Conservation (phyloP, 768 basidiomycete species). For the Kwoniella shandongensis region DNA sequence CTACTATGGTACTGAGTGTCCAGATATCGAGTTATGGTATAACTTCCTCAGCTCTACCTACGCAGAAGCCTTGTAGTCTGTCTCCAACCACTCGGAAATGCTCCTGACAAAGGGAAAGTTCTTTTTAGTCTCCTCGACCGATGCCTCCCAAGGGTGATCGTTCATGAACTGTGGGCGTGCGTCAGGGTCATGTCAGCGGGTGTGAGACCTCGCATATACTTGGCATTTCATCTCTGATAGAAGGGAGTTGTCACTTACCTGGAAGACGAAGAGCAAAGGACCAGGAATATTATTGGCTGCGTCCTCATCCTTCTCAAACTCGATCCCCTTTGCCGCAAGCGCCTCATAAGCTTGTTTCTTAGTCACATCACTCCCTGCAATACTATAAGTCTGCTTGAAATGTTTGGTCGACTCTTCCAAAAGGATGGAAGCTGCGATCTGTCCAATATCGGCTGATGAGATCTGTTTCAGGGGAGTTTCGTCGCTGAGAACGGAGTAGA, state of each 20-base stretch:
- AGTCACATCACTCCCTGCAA: neutral
- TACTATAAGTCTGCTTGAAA: neutral
- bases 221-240: neutral
- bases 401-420: neutral
- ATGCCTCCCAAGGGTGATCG: slow-evolving; percentile 1
- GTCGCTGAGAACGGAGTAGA: neutral
- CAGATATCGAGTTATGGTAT: too few relatives aligned
- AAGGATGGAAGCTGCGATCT: neutral
- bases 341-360: neutral
- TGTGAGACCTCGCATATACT: neutral
- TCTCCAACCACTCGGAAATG: neutral
- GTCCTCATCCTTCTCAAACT: neutral
- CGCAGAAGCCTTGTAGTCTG: neutral
- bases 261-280: neutral
- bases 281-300: neutral
- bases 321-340: neutral
- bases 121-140: slow-evolving; percentile 4
- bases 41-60: too few relatives aligned
- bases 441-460: slow-evolving; percentile 2
- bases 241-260: slow-evolving; percentile 1
- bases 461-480: neutral
- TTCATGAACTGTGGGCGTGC: slow-evolving; percentile 2
- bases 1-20: too few relatives aligned
- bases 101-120: slow-evolving; percentile 13
- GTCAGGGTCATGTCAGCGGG: neutral